These are phyloP conservation scores for Exophiala spinifera DNA, from an alignment of 2,329 filamentous ascomycete genomes.

Conservation along the genomic window DNA sequence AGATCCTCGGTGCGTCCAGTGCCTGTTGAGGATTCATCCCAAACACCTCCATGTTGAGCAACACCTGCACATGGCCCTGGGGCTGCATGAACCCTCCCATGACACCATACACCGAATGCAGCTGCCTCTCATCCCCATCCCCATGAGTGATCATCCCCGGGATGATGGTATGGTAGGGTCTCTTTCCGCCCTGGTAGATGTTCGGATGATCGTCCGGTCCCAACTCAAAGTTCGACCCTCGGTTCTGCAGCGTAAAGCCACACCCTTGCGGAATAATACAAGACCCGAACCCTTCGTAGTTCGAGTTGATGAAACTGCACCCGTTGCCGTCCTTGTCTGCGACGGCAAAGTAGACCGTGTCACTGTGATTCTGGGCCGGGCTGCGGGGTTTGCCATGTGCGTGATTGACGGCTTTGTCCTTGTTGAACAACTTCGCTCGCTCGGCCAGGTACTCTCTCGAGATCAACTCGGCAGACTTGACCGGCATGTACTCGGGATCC, in stretches of 20 bases:
- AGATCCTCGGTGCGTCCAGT: constrained; percentile 86
- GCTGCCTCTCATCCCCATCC: constrained; percentile 55
- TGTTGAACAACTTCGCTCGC: constrained; percentile 61
- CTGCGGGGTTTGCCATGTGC: constrained; percentile 64
- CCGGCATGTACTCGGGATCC: constrained; percentile 49
- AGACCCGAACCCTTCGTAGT: constrained; percentile 83
- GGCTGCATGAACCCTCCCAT: constrained; percentile 99
- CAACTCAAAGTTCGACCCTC: constrained; percentile 79
- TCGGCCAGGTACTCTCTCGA: constrained; percentile 70
- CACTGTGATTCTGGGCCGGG: constrained; percentile 78
- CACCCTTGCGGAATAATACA: constrained; percentile 79
- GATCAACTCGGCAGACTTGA: constrained; percentile 71
- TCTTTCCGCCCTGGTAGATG: constrained; percentile 71
- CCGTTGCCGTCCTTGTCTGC: constrained; percentile 82
- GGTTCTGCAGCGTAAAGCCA: constrained; percentile 92
- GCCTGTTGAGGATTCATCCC: constrained; percentile 80
- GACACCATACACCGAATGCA: constrained; percentile 87
- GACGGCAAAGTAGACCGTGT: constrained; percentile 91
- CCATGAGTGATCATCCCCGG: constrained; percentile 80
- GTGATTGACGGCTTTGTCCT: constrained; percentile 50
- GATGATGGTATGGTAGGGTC: constrained; percentile 98
- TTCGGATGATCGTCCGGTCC: constrained; percentile 68
- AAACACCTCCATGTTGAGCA: constrained; percentile 85
- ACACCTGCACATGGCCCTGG: constrained; percentile 89
- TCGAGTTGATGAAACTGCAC: constrained; percentile 95